Evolutionary conservation across 768 basidiomycete species (phyloP).

Genomic region (Ephemerocybe angulata): DNA sequence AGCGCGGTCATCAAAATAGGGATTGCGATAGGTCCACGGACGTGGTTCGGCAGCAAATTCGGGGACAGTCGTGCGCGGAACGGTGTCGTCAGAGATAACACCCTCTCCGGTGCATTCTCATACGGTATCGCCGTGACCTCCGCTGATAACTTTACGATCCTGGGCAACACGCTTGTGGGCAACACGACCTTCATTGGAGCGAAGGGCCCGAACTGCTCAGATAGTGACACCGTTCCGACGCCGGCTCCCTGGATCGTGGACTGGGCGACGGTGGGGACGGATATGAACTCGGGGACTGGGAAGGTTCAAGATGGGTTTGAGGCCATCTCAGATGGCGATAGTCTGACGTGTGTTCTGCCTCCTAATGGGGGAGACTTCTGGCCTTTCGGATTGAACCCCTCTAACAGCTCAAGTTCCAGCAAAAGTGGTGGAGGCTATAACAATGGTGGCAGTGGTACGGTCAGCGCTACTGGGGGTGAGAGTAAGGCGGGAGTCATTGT

Average conservation of each 20-base stretch:
- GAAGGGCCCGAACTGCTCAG: slow-evolving; percentile 61
- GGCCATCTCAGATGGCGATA: slow-evolving; percentile 48
- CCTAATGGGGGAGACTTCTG: slow-evolving; percentile 67
- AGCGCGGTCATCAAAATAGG: slow-evolving; percentile 74
- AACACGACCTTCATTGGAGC: slow-evolving; percentile 76
- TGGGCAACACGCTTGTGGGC: slow-evolving; percentile 55
- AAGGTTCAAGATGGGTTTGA: slow-evolving; percentile 53
- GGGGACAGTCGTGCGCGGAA: slow-evolving; percentile 48
- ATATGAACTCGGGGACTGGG: slow-evolving; percentile 33
- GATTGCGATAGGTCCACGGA: slow-evolving; percentile 74
- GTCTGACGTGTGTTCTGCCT: slow-evolving; percentile 64
- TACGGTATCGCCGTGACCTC: slow-evolving; percentile 69
- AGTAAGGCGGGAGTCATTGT: slow-evolving; percentile 46
- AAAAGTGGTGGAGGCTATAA: not conserved
- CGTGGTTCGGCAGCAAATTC: slow-evolving; percentile 65
- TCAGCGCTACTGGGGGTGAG: slow-evolving; percentile 25
- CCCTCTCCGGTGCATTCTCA: slow-evolving; percentile 63
- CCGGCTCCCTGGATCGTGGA: slow-evolving; percentile 62
- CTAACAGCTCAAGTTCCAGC: slow-evolving; percentile 15
- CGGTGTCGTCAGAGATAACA: slow-evolving; percentile 55
- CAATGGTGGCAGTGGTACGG: not conserved
- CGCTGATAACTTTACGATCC: slow-evolving; percentile 62
- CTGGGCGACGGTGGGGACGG: slow-evolving; percentile 34
- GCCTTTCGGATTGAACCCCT: slow-evolving; percentile 62
- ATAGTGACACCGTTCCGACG: slow-evolving; percentile 43